Evolutionary conservation across 176 grass and related monocot species (phyloP).

Genomic region (Zea luxurians): DNA sequence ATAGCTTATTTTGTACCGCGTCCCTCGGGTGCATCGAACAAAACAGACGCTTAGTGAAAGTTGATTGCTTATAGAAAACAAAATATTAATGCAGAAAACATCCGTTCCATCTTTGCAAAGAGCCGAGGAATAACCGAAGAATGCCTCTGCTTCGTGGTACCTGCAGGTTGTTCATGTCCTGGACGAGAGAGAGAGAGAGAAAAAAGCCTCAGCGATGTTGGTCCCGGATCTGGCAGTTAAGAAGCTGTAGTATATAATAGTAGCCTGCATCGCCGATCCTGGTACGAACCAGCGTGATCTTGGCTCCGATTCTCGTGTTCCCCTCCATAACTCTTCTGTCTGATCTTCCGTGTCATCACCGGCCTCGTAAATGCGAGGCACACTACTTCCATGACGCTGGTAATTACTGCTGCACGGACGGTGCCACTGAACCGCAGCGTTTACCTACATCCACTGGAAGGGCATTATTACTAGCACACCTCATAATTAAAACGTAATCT

Average conservation of each 20-base stretch:
- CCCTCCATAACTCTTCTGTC: neutral
- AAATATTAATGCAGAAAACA: too few species aligned
- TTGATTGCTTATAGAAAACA: too few species aligned
- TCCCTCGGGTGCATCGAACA: too few species aligned
- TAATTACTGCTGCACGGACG: neutral
- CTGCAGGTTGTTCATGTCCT: too few species aligned
- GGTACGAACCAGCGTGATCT: slow-evolving; percentile 18
- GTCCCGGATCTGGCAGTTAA: neutral
- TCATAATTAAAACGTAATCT: too few species aligned
- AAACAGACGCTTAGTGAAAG: too few species aligned
- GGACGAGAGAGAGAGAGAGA: too few species aligned
- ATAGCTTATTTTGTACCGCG: too few species aligned
- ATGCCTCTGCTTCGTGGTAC: too few species aligned
- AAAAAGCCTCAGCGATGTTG: too few species aligned
- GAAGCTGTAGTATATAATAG: neutral
- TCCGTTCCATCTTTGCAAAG: too few species aligned
- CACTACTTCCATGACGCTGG: neutral
- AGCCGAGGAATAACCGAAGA: too few species aligned
- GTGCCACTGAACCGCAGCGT: neutral
- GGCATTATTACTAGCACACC: neutral
- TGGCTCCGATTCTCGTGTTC: slow-evolving; percentile 21
- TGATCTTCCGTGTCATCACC: slow-evolving; percentile 19
- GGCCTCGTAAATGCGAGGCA: slow-evolving; percentile 5
- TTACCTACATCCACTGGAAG: neutral
- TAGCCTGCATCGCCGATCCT: neutral